Evolutionary conservation across 2,329 filamentous ascomycete genomes (phyloP).

Genomic region (Xylariales sp.): DNA sequence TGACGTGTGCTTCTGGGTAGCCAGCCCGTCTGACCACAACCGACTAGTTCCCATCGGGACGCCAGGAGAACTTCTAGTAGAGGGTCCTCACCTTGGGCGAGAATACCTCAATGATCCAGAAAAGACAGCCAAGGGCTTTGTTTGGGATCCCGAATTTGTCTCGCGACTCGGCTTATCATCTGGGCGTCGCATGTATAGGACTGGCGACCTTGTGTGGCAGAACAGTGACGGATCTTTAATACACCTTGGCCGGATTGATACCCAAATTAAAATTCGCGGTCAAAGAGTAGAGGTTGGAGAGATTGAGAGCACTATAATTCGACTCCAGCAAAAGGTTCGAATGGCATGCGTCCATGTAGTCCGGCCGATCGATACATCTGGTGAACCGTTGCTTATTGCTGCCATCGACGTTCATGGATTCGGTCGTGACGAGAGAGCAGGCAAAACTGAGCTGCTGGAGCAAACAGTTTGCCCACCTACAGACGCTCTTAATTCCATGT

Average conservation of each 20-base stretch:
- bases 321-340: background rate
- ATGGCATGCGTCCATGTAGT: background rate
- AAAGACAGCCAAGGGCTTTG: slow-evolving; percentile 18
- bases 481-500: background rate
- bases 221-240: slow-evolving; percentile 78
- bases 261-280: slow-evolving; percentile 86
- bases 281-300: slow-evolving; percentile 87
- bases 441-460: background rate
- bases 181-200: slow-evolving; percentile 61
- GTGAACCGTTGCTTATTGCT: slow-evolving; percentile 57
- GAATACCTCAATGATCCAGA: slow-evolving; percentile 25
- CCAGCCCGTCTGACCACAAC: slow-evolving; percentile 15
- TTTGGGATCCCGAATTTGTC: slow-evolving; percentile 14
- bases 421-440: background rate
- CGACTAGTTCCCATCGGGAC: slow-evolving; percentile 28
- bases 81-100: slow-evolving; percentile 23
- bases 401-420: slow-evolving; percentile 66
- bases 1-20: slow-evolving; percentile 26
- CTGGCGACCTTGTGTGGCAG: slow-evolving; percentile 83
- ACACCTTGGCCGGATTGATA: slow-evolving; percentile 82
- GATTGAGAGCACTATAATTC: slow-evolving; percentile 77
- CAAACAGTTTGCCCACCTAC: background rate
- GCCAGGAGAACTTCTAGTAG: slow-evolving; percentile 34
- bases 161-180: slow-evolving; percentile 12
- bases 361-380: slow-evolving; percentile 44